Evolutionary conservation across 768 basidiomycete species (phyloP).

Genomic region (Brasilioporus rufonigricans): DNA sequence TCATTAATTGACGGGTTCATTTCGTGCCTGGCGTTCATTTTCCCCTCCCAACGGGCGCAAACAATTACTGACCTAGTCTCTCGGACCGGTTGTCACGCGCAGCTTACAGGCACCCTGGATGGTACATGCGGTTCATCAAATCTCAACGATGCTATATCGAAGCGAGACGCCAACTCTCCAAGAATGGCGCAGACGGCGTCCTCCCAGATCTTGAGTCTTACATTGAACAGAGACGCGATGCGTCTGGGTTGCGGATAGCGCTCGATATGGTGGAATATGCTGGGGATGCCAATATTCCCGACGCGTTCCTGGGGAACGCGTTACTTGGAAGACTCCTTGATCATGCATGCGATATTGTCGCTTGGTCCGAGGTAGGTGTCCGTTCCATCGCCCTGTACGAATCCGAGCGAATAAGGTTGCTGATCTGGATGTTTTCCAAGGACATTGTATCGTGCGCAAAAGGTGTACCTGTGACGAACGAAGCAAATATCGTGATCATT

Average conservation of each 20-base stretch:
- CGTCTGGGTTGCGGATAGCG: conserved; percentile 47
- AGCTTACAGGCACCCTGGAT: conserved; percentile 35
- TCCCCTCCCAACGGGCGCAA: not conserved
- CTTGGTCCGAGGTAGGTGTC: conserved; percentile 49
- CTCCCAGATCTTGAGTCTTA: conserved; percentile 46
- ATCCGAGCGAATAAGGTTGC: no score
- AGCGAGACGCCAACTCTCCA: conserved; percentile 32
- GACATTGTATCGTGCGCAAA: conserved; percentile 58
- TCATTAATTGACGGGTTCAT: conserved; percentile 4
- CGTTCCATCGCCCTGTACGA: not conserved
- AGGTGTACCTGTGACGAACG: conserved; percentile 36
- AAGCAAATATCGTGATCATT: conserved; percentile 49
- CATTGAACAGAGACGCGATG: conserved; percentile 43
- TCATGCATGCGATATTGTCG: conserved; percentile 48
- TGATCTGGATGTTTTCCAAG: conserved; percentile 30
- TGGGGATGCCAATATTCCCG: conserved; percentile 42
- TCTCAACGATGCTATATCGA: conserved; percentile 34
- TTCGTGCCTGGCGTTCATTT: conserved; percentile 2
- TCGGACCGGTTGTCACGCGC: conserved; percentile 37
- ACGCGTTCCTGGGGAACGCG: conserved; percentile 25
- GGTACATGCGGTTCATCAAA: conserved; percentile 42
- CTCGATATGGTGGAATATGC: conserved; percentile 54
- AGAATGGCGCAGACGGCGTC: conserved; percentile 19
- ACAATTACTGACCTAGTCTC: conserved; percentile 30
- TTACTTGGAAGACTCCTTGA: conserved; percentile 35